phyloP scores from a whole-genome alignment of 257 asterid genomes.

The Agastache rugosa region DNA sequence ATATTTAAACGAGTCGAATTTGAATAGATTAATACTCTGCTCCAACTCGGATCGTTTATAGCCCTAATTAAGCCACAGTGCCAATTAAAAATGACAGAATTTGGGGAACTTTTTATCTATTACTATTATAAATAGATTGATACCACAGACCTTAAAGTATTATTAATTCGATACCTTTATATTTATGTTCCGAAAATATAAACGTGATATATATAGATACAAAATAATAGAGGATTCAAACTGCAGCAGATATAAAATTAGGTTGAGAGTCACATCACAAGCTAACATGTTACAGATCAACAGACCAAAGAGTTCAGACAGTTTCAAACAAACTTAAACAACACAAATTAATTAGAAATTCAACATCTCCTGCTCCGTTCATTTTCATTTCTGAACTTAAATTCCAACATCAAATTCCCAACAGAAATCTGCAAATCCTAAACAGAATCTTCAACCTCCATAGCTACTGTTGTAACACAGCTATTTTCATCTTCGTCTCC shows the following conservation, averaged over 20 bases:
- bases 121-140: too few relatives aligned
- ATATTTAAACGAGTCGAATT: too few relatives aligned
- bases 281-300: neutral
- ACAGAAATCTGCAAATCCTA: neutral
- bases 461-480: neutral
- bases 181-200: neutral
- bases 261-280: neutral
- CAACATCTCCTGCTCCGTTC: neutral
- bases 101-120: too few relatives aligned
- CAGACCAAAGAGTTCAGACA: constrained; percentile 8
- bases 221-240: neutral
- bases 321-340: constrained; percentile 4
- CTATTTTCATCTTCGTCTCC: constrained; percentile 8
- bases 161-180: too few relatives aligned
- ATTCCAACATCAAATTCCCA: neutral
- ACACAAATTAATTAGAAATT: neutral
- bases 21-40: too few relatives aligned
- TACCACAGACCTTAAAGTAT: too few relatives aligned
- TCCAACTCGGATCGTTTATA: too few relatives aligned
- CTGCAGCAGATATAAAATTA: too few relatives aligned
- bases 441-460: constrained; percentile 27
- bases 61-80: too few relatives aligned
- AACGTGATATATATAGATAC: neutral
- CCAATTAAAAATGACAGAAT: too few relatives aligned
- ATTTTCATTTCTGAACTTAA: neutral